Conservation (phyloP, 306 rosid species). For the Arachis stenosperma region DNA sequence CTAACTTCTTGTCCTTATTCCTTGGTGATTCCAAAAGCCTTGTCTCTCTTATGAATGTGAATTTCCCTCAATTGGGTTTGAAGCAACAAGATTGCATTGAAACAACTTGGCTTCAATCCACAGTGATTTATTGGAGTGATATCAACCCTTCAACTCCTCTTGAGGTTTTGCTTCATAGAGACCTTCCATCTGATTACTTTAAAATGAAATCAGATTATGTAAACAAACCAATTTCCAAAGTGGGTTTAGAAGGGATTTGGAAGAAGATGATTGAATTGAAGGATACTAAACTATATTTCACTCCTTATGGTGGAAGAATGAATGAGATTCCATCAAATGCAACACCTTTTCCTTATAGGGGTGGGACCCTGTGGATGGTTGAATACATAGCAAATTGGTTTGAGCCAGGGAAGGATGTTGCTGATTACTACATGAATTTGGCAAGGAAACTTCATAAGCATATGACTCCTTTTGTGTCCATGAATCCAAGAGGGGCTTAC, state of each 20-base stretch:
- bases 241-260: constrained; percentile 64
- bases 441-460: constrained; percentile 54
- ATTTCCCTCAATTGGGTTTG: constrained; percentile 59
- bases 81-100: constrained; percentile 51
- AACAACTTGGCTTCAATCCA: constrained; percentile 61
- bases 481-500: constrained; percentile 69
- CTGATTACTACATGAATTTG: constrained; percentile 41
- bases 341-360: constrained; percentile 71
- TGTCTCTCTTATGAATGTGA: constrained; percentile 45
- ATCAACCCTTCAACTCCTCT: constrained; percentile 38
- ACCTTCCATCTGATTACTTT: constrained; percentile 52
- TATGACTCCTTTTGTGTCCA: constrained; percentile 72
- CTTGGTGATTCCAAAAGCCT: constrained; percentile 64
- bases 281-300: constrained; percentile 49
- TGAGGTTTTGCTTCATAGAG: constrained; percentile 60
- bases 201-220: constrained; percentile 81
- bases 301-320: constrained; percentile 83
- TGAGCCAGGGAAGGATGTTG: constrained; percentile 44
- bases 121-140: constrained; percentile 56
- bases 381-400: constrained; percentile 76
- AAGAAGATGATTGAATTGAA: constrained; percentile 64
- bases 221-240: constrained; percentile 51
- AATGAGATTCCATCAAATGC: constrained; percentile 55
- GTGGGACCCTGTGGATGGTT: constrained; percentile 65
- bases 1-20: constrained; percentile 54